Base-by-base conservation (phyloP, 768 basidiomycete species). In the Boletus eberwhitei region DNA sequence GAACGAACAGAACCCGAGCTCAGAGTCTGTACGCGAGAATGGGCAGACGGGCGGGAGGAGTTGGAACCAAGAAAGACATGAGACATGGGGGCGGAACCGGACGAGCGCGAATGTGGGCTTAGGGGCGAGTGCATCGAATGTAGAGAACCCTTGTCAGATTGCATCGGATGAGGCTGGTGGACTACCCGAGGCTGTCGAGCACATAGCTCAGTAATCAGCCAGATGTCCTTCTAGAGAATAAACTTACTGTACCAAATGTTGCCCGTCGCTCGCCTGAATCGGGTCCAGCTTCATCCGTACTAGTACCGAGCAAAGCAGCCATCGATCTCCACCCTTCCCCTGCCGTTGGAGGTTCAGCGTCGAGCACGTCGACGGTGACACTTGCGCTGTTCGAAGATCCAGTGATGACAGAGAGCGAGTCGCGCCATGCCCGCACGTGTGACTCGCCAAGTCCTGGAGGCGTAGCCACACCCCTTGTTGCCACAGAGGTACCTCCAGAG, bases 311-410 rank as follows among this genome's bases (percentile, higher is more conserved):
- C 19, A 67, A 52, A 19, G 71, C 72, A 35, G 75, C 64, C 55
- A 88, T 72, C 12, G 74, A 73, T 54, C 81, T 75, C 88, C 88
- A 90, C 5, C 79, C 73, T 51, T 79, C 80, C 19, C 76, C 77
- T 24, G 87, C 82, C 52, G 65, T 64, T 3, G 88, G 88, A 8
- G 88, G 88, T 22, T 77, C 84, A 34, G 88, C 85, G 56, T 90
- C 88, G 16, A 88, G 71, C 6, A 87, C 64, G 63, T 89, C 86
- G 19, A 84, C 77, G 4, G 76, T 70, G 50, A 84, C 22, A 14
- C 67, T 60, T 8, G 64, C 71, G 2, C 58, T 70, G 37, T 69
- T 60, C 16, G 61, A 67, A 29, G 69, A 68, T 36, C 71, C 70
- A 19, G 68, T 67, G 37, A 70, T 64, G n/a, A 63, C 68, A 49